Percentiles rank a stretch among this genome's conserved stretches.
These are phyloP conservation scores for Cucurbita ficifolia DNA, from an alignment of 306 rosid genomes.

Conservation along the genomic window DNA sequence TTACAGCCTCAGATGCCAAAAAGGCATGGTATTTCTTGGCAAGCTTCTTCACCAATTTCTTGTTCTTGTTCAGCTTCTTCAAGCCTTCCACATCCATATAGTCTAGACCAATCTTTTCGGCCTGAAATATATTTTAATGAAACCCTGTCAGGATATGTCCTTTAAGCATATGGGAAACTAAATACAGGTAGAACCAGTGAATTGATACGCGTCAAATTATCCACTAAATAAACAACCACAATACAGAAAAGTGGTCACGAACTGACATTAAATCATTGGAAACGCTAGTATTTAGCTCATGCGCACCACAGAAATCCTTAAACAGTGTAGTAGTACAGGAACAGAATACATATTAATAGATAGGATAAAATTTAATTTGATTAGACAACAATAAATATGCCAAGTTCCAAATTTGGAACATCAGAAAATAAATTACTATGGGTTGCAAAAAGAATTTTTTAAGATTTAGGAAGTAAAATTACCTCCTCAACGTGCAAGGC, in stretches of 20 bases:
- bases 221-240: neutral
- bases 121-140: conserved; percentile 21
- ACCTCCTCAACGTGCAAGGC: conserved; percentile 94
- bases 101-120: conserved; percentile 62
- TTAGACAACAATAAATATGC: neutral
- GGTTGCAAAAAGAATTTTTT: neutral
- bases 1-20: conserved; percentile 79
- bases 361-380: neutral
- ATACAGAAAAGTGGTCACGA: neutral
- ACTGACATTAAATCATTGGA: neutral
- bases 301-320: neutral
- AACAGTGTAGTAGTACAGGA: neutral
- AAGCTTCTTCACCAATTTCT: conserved; percentile 61
- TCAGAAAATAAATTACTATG: neutral
- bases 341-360: neutral
- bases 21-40: conserved; percentile 81
- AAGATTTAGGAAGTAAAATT: neutral
- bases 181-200: neutral
- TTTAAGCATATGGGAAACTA: neutral
- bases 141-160: neutral
- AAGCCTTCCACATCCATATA: conserved; percentile 69
- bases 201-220: neutral
- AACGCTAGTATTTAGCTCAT: neutral
- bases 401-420: neutral
- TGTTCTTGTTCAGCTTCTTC: conserved; percentile 78